Percentiles rank a stretch among this genome's conserved stretches.
Conservation (phyloP, 306 rosid species). For the Ceratonia siliqua region DNA sequence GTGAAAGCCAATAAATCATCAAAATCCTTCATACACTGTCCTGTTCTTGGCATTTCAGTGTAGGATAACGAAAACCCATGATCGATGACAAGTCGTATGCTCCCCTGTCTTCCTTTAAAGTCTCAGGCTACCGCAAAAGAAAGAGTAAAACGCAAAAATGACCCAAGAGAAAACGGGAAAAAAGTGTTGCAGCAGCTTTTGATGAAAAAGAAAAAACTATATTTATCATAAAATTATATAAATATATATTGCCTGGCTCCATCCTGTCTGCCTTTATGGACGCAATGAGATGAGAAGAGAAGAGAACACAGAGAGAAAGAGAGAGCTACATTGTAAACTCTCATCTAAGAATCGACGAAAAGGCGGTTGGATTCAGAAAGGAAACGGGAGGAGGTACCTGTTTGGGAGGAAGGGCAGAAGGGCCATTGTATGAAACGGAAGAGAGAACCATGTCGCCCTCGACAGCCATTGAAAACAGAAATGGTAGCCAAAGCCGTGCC, state of each 20-base stretch:
- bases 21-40: conserved; percentile 26
- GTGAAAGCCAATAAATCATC: conserved; percentile 32
- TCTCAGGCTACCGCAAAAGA: conserved; percentile 28
- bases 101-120: conserved; percentile 35
- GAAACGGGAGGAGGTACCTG: conserved; percentile 48
- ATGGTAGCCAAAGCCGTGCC: conserved; percentile 31
- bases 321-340: conserved; percentile 64
- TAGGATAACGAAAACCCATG: conserved; percentile 30
- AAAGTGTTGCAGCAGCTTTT: conserved; percentile 34
- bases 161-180: background rate
- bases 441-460: conserved; percentile 32
- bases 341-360: conserved; percentile 48
- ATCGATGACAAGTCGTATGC: conserved; percentile 38
- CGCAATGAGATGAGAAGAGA: conserved; percentile 49
- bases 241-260: conserved; percentile 65
- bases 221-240: conserved; percentile 23
- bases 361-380: conserved; percentile 59
- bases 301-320: conserved; percentile 39
- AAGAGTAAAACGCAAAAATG: conserved; percentile 10
- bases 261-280: conserved; percentile 70
- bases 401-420: conserved; percentile 44
- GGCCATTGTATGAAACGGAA: conserved; percentile 41
- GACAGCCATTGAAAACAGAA: conserved; percentile 44
- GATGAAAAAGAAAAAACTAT: conserved; percentile 32
- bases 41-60: conserved; percentile 29